Base-by-base conservation (phyloP, 306 rosid species). In the Ammopiptanthus mongolicus region DNA sequence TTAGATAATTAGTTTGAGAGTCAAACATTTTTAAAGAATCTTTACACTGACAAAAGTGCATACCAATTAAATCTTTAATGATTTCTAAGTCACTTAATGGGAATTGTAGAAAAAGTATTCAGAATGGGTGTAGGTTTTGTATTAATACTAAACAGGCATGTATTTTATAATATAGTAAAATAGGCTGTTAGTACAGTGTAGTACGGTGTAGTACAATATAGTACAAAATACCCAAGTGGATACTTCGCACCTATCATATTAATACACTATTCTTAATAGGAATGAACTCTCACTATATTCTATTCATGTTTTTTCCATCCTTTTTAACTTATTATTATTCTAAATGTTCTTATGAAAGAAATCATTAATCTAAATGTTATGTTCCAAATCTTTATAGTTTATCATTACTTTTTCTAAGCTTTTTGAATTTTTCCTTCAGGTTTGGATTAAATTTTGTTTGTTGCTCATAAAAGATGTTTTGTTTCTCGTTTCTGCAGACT, bases 401-500 rank as follows among this genome's bases (percentile, higher is more conserved):
- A 29, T 37, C 8, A 9, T 17, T 70, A 9, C 5, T 10, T 46
- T 2, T 46, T 7, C 0, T 12, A 6, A 53, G 57, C 17, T 53
- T 14, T 65, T 65, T 65, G 41, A n/a, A 19, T 44, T 15, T 74
- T 33, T 70, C n/a, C 81, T 39, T 42, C 12, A 1, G 6, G 3
- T 76, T 69, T 65, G 33, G 19, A 39, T 79, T 19, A 9, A 19
- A 29, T 23, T 58, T 17, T 41, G n/a, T 50, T 31, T 57, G 23
- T 70, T 25, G 67, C 46, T 75, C 23, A 70, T 73, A 25, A 9
- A 64, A 53, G 12, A 56, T 60, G 71, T 17, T 69, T 74, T 83
- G 13, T 31, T 62, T 39, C 48, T 50, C 6, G 74, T 80, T 22
- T 65, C 34, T 84, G 88, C 93, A 90, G 97, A 86, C 96, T 81